Evolutionary conservation across 164 flowering plant species (phyloP).

Genomic region (Amborella trichopoda): DNA sequence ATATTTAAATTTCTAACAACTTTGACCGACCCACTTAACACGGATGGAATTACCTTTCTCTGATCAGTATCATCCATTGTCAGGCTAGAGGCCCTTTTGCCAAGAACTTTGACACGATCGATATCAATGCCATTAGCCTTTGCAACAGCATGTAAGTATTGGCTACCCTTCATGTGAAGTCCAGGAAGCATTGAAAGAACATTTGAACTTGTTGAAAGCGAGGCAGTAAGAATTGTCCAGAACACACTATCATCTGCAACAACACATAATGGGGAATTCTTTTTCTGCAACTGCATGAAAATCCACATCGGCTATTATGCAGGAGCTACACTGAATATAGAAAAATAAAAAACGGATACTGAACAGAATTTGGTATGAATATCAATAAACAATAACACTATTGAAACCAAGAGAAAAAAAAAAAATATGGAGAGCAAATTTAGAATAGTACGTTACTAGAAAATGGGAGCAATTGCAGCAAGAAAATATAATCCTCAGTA

Average conservation of each 20-base stretch:
- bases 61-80: slow-evolving; percentile 44
- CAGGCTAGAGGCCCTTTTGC: slow-evolving; percentile 28
- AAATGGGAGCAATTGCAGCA: too few relatives aligned
- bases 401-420: too few relatives aligned
- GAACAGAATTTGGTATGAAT: too few relatives aligned
- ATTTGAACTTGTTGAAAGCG: slow-evolving; percentile 36
- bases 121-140: slow-evolving; percentile 52
- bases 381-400: too few relatives aligned
- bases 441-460: too few relatives aligned
- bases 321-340: too few relatives aligned
- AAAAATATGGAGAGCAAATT: too few relatives aligned
- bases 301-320: too few relatives aligned
- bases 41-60: slow-evolving; percentile 43
- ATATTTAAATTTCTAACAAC: too few relatives aligned
- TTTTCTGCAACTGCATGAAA: slow-evolving; percentile 54
- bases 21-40: too few relatives aligned
- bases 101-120: slow-evolving; percentile 44
- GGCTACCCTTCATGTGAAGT: slow-evolving; percentile 39
- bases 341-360: too few relatives aligned
- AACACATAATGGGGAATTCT: slow-evolving; percentile 41
- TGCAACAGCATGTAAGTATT: slow-evolving; percentile 57
- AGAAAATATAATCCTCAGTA: too few relatives aligned
- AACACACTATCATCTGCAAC: slow-evolving; percentile 87
- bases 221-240: slow-evolving; percentile 46
- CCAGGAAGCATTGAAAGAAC: slow-evolving; percentile 75